Percentiles rank a stretch among this genome's conserved stretches.
These are phyloP conservation scores for Triticum urartu DNA, from an alignment of 176 grass and related monocot species.

Conservation along the genomic window DNA sequence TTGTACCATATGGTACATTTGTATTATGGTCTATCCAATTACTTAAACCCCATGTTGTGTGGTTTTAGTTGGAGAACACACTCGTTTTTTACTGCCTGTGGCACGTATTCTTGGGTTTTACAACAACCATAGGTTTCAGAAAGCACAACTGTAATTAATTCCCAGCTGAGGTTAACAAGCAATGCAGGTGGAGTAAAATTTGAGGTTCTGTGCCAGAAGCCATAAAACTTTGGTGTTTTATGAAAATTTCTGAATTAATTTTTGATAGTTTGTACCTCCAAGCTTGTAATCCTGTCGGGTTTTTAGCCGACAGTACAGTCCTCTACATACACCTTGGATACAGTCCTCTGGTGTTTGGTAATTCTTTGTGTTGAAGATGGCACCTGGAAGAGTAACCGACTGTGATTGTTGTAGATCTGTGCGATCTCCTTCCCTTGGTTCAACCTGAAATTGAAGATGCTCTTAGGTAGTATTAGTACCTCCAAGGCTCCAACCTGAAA, in stretches of 20 bases:
- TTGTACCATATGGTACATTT: conserved; percentile 5
- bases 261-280: neutral
- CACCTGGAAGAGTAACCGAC: no score
- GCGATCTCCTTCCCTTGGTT: neutral
- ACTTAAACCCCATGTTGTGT: neutral
- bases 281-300: neutral
- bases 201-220: neutral
- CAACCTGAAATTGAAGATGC: no score
- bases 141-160: neutral
- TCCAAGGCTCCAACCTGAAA: neutral
- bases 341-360: neutral
- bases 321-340: neutral
- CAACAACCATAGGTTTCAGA: neutral
- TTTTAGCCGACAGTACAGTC: neutral
- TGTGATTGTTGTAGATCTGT: neutral
- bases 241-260: neutral
- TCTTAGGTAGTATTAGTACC: neutral
- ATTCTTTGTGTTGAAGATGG: neutral
- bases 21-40: neutral
- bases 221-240: neutral
- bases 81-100: neutral
- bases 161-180: neutral
- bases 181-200: neutral
- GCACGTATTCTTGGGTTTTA: neutral
- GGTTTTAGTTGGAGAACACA: neutral